Evolutionary conservation across 2,329 filamentous ascomycete genomes (phyloP).

Genomic region (Colletotrichum tofieldiae): DNA sequence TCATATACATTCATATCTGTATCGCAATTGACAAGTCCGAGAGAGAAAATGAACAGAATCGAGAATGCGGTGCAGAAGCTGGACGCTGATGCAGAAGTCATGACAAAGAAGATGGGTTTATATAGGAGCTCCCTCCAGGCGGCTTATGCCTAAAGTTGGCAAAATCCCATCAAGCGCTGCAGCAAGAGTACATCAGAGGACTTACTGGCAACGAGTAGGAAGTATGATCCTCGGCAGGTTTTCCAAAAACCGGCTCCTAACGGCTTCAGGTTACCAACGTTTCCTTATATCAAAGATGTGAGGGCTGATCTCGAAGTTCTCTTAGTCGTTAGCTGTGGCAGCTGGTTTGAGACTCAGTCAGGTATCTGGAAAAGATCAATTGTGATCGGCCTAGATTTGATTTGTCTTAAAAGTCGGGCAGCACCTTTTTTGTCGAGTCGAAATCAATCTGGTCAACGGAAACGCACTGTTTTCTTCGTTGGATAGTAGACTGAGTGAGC

Average conservation of each 20-base stretch:
- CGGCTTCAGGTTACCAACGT: constrained; percentile 26
- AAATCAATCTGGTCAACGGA: too few species aligned
- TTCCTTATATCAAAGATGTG: too few species aligned
- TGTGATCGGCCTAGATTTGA: too few species aligned
- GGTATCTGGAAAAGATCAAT: too few species aligned
- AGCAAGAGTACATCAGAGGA: constrained; percentile 6
- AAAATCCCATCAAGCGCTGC: constrained; percentile 18
- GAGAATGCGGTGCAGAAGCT: background rate
- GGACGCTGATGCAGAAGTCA: background rate
- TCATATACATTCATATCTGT: constrained; percentile 19
- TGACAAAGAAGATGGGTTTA: background rate
- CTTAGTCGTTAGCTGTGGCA: too few species aligned
- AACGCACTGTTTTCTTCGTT: too few species aligned
- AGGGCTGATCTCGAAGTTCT: too few species aligned
- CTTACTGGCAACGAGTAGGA: constrained; percentile 13
- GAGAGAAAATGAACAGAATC: background rate
- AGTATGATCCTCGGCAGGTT: constrained; percentile 28
- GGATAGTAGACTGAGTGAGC: too few species aligned
- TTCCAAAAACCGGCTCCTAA: constrained; percentile 28
- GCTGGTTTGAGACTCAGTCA: too few species aligned
- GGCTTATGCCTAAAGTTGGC: constrained; percentile 26
- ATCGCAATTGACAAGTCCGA: background rate
- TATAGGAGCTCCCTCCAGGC: constrained; percentile 20
- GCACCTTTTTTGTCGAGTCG: too few species aligned
- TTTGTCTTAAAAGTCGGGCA: too few species aligned